Percentiles rank a stretch among this genome's conserved stretches.
Conservation (phyloP, 805 yeast species). For the Tetrapisispora arboricola region DNA sequence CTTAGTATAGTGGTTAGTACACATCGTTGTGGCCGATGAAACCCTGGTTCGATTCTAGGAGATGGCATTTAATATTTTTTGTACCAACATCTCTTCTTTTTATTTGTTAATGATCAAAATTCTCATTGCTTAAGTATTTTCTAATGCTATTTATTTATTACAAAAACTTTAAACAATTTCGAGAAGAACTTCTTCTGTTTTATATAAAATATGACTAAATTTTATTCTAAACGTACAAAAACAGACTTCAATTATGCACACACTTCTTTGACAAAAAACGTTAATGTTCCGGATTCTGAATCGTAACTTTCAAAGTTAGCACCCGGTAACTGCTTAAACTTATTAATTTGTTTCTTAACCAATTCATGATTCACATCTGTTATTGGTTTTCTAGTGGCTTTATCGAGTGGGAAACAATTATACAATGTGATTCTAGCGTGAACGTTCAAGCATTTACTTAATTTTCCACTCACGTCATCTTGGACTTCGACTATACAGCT, state of each 20-base stretch:
- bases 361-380: constrained; percentile 68
- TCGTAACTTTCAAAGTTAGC: constrained; percentile 69
- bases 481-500: constrained; percentile 68
- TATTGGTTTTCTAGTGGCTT: constrained; percentile 60
- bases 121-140: no score
- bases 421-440: constrained; percentile 64
- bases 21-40: constrained; percentile 32
- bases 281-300: constrained; percentile 63
- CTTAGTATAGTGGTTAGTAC: constrained; percentile 33
- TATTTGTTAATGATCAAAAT: no score
- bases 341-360: constrained; percentile 56
- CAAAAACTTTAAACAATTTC: no score
- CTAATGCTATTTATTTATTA: no score
- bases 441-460: constrained; percentile 77
- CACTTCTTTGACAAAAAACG: constrained; percentile 35
- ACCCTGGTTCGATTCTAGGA: constrained; percentile 33
- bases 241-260: background rate
- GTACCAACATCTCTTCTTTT: no score
- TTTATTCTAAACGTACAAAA: background rate
- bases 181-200: no score
- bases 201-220: no score
- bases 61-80: constrained; percentile 16
- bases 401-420: constrained; percentile 71
- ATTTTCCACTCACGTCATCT: constrained; percentile 42
- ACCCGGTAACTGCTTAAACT: constrained; percentile 45